Conservation (phyloP, 352 stramenopile genomes). For the Phytophthora chlamydospora region DNA sequence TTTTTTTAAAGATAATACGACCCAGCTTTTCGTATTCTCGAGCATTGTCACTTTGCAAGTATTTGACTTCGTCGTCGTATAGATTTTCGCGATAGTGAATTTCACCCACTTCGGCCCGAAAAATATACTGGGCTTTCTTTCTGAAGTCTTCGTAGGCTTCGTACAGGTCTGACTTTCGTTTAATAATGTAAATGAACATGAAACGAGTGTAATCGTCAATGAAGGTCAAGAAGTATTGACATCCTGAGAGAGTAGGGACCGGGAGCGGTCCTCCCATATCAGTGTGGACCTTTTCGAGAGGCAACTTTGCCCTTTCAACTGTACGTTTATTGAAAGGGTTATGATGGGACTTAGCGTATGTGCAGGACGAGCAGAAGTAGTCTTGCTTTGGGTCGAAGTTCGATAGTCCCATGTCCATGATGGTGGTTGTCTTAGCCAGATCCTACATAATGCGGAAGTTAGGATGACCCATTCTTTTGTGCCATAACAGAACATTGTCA, state of each 20-base stretch:
- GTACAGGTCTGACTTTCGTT: slow-evolving; percentile 8
- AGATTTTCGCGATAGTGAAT: slow-evolving; percentile 9
- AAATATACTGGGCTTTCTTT: slow-evolving; percentile 1
- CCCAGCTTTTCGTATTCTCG: slow-evolving; percentile 28
- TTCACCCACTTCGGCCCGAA: neutral
- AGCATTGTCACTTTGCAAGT: slow-evolving; percentile 31
- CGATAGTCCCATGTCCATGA: too few relatives aligned
- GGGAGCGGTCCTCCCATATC: too few relatives aligned
- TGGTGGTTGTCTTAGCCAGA: too few relatives aligned
- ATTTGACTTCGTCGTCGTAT: slow-evolving; percentile 16
- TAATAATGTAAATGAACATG: slow-evolving; percentile 23
- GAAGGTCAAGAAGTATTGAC: slow-evolving; percentile 12
- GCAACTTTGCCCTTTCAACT: too few relatives aligned
- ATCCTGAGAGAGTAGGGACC: too few relatives aligned
- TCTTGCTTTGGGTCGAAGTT: too few relatives aligned
- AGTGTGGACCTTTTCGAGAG: too few relatives aligned
- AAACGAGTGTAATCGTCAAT: slow-evolving; percentile 17
- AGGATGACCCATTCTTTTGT: slow-evolving; percentile 8
- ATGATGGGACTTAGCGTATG: too few relatives aligned
- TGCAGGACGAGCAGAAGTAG: too few relatives aligned
- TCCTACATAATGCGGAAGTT: too few relatives aligned
- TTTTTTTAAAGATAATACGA: slow-evolving; percentile 23
- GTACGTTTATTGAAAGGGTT: too few relatives aligned
- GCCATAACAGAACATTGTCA: slow-evolving; percentile 7
- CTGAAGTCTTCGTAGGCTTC: slow-evolving; percentile 15